Evolutionary conservation across 2,329 filamentous ascomycete genomes (phyloP).

Genomic region (Coniella lustricola): DNA sequence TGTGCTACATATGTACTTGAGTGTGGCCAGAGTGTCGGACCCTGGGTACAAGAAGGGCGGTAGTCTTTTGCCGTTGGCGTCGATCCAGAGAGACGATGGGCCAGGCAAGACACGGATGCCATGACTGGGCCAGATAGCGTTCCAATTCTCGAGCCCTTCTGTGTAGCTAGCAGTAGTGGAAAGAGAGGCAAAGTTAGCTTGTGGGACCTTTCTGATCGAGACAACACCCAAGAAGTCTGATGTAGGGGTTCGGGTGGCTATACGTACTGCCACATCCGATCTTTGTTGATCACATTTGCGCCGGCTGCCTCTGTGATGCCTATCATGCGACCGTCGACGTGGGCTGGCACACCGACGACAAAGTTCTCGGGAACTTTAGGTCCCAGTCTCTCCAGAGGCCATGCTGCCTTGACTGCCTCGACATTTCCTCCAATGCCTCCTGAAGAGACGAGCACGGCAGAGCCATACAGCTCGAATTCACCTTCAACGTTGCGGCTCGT

Average conservation of each 20-base stretch:
- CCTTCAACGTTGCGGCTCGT: conserved; percentile 41
- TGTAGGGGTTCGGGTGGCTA: neutral
- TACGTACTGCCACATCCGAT: conserved; percentile 53
- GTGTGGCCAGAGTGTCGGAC: conserved; percentile 48
- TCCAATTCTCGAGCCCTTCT: conserved; percentile 55
- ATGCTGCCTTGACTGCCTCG: conserved; percentile 49
- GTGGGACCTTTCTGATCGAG: neutral
- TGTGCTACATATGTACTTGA: conserved; percentile 52
- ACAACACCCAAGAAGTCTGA: neutral
- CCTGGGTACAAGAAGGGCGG: conserved; percentile 52
- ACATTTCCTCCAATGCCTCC: conserved; percentile 56
- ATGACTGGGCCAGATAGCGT: conserved; percentile 54
- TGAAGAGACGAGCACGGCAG: conserved; percentile 47
- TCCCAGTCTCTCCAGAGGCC: conserved; percentile 51
- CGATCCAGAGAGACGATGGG: conserved; percentile 56
- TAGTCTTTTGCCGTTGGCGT: conserved; percentile 51
- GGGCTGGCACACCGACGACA: conserved; percentile 53
- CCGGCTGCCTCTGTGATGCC: conserved; percentile 46
- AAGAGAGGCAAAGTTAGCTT: neutral
- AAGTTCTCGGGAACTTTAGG: conserved; percentile 48
- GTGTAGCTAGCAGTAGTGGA: conserved; percentile 36
- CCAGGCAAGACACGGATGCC: conserved; percentile 55
- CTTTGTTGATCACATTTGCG: conserved; percentile 50
- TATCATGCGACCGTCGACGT: conserved; percentile 60
- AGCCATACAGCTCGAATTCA: conserved; percentile 46